phyloP scores from a whole-genome alignment of 1,284 basidiomycete genomes.

The Xerocomus cyaneibrunnescens region DNA sequence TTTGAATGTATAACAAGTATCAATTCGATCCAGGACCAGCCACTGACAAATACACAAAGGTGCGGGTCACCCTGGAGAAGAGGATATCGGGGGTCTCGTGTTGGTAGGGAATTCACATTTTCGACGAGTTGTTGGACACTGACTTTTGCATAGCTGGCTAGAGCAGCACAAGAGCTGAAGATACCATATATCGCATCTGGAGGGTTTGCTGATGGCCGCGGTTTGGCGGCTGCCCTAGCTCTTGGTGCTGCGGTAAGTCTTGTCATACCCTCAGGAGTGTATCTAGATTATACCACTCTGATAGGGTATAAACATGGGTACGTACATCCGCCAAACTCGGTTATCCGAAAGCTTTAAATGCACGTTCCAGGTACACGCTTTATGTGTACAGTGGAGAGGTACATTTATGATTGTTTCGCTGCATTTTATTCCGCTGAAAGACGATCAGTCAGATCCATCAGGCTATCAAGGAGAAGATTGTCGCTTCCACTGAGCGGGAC shows the following conservation, averaged over 20 bases:
- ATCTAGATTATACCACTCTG: neutral
- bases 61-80: constrained; percentile 93
- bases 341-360: neutral
- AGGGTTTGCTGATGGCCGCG: constrained; percentile 80
- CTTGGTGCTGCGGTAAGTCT: constrained; percentile 74
- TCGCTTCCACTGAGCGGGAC: constrained; percentile 79
- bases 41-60: constrained; percentile 42
- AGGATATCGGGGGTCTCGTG: constrained; percentile 91
- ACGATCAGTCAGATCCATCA: constrained; percentile 75
- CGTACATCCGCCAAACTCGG: constrained; percentile 16
- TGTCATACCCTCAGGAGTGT: neutral
- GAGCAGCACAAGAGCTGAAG: constrained; percentile 83
- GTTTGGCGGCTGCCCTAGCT: constrained; percentile 79
- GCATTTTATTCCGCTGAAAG: neutral
- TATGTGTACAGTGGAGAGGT: constrained; percentile 81
- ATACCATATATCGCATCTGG: constrained; percentile 91
- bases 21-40: neutral
- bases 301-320: constrained; percentile 86
- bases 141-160: constrained; percentile 59
- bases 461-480: constrained; percentile 89
- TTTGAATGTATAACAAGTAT: constrained; percentile 67
- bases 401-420: constrained; percentile 7
- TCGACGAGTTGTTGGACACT: neutral
- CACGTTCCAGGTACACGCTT: constrained; percentile 68
- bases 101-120: constrained; percentile 51